Evolutionary conservation across 139 green algal genomes (phyloP).

Genomic region (Spirogloea muscicola): DNA sequence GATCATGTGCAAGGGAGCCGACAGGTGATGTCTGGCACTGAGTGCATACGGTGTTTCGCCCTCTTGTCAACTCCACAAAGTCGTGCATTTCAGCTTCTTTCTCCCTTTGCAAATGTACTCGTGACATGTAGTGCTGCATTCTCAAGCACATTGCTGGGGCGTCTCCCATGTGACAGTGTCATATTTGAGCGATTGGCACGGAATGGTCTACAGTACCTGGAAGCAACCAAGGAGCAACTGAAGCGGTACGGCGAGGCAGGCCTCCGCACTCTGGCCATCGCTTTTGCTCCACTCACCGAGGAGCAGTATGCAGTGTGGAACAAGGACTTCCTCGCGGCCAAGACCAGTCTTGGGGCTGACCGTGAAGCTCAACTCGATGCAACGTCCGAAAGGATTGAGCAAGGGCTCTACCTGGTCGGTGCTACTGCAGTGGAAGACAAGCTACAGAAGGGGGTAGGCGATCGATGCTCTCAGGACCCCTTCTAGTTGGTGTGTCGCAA

Average conservation of each 20-base stretch:
- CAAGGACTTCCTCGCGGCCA: constrained; percentile 4
- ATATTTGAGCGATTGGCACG: constrained; percentile 64
- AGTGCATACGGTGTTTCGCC: too few relatives aligned
- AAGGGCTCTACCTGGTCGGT: constrained; percentile 67
- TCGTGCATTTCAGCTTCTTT: too few relatives aligned
- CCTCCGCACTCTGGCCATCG: constrained; percentile 75
- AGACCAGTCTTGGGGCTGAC: constrained; percentile 26
- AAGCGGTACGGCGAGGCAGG: constrained; percentile 70
- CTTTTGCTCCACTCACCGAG: constrained; percentile 30
- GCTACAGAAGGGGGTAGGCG: constrained; percentile 86
- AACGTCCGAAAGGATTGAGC: constrained; percentile 53
- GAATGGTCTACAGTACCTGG: constrained; percentile 21
- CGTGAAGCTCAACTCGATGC: constrained; percentile 61
- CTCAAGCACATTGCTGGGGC: too few relatives aligned
- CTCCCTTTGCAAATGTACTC: too few relatives aligned
- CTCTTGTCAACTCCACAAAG: too few relatives aligned
- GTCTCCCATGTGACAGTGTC: constrained; percentile 43
- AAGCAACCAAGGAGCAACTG: constrained; percentile 51
- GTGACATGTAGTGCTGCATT: too few relatives aligned
- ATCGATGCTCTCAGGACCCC: too few relatives aligned
- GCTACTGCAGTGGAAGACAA: constrained; percentile 98
- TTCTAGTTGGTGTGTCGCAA: too few relatives aligned
- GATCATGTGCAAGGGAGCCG: constrained; percentile 87
- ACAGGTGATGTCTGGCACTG: too few relatives aligned
- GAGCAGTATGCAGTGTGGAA: constrained; percentile 45